phyloP scores from a whole-genome alignment of 75 land plant genomes.

The Ceratopteris richardii region DNA sequence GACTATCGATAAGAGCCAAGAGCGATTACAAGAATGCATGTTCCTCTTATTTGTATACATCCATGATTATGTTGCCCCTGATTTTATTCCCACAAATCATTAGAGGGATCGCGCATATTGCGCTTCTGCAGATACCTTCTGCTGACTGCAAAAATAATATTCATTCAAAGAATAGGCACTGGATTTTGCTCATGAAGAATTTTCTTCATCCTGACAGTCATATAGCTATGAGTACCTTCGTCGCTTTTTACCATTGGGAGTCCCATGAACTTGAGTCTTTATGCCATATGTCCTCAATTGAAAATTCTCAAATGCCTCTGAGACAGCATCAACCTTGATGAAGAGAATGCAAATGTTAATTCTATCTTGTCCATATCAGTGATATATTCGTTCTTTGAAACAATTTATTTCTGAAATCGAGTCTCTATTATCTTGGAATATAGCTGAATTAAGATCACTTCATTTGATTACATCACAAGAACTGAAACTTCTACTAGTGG shows the following conservation, averaged over 20 bases:
- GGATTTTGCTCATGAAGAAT: too few species aligned
- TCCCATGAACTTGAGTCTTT: slow-evolving; percentile 71
- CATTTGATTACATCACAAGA: not conserved
- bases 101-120: too few species aligned
- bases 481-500: not conserved
- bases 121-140: too few species aligned
- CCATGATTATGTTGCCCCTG: too few species aligned
- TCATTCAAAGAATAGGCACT: too few species aligned
- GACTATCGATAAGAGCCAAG: too few species aligned
- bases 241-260: slow-evolving; percentile 78
- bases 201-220: not conserved
- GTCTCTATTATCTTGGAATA: not conserved
- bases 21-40: too few species aligned
- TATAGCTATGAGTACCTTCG: slow-evolving; percentile 9
- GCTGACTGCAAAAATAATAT: too few species aligned
- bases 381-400: too few species aligned
- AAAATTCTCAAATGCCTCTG: slow-evolving; percentile 86
- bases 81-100: too few species aligned
- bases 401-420: not conserved
- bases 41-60: too few species aligned
- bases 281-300: slow-evolving; percentile 66
- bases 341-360: not conserved
- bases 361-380: too few species aligned
- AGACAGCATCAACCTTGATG: slow-evolving; percentile 72
- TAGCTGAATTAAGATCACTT: not conserved